Evolutionary conservation across 305 asterid species (phyloP), one percentile per base, ranked within the genome.

Genomic region (Fraxinus albicans): DNA sequence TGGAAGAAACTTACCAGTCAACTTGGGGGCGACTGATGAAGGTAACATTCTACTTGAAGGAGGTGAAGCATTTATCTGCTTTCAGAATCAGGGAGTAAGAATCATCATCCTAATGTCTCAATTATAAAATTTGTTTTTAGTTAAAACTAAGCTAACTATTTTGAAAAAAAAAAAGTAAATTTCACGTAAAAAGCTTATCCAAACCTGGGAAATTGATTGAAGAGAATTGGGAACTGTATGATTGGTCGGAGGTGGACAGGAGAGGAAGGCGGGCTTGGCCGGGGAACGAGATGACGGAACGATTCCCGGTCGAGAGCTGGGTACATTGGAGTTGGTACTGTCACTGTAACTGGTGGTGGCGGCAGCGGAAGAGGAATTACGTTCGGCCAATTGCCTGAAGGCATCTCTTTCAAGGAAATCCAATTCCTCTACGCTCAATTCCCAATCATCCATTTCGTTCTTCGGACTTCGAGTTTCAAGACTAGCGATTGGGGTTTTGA

Each of bases 391-490:
- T 86, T 89, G 94, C 84, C 79, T 84, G 8, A 91, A 29, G 65
- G 99, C 99, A 74, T 90, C 91, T 85, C 92, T 90, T 87, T 96
- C 99, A 50, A 96, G 92, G 33, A 76, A 81, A 65, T 96, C 99
- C 85, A 93, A 40, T 70, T 93, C 96, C 86, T 96, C 98, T 5
- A 84, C 88, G 79, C 97, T 94, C 81, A 93, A 47, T 23, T 90
- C 98, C 99, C 98, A 94, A 67, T 94, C 98, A 83, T 95, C 98
- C 86, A 90, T 85, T 27, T 86, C 89, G 76, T 85, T 40, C 33
- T 65, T 79, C 76, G 47, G 79, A 55, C 17, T 63, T 55, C 35
- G 4, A 12, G 21, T 10, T 27, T 27, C 74, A 13, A 29, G n/a
- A 29, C 3, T 67, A 29, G 17, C 36, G 36, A 13, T 77, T 77